Percentiles rank a stretch among this genome's conserved stretches.
Conservation (phyloP, 2,329 filamentous ascomycete genomes). For the Sarocladiaceae sp. region DNA sequence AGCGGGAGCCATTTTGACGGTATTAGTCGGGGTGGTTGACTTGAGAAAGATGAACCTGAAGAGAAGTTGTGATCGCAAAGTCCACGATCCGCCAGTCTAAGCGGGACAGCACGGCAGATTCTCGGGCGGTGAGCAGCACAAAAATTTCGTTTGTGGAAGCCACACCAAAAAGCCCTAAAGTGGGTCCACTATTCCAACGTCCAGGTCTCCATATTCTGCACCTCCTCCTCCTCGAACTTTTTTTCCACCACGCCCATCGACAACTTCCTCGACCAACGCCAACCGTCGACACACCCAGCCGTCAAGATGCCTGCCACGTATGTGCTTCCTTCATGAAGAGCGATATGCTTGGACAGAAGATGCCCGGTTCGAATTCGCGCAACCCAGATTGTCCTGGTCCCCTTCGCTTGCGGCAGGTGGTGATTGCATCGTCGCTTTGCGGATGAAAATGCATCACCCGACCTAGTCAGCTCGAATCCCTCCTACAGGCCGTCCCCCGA, state of each 20-base stretch:
- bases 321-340: constrained; percentile 34
- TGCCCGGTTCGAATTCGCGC: constrained; percentile 41
- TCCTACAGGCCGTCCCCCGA: constrained; percentile 59
- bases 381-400: constrained; percentile 75
- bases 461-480: constrained; percentile 70
- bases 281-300: constrained; percentile 31
- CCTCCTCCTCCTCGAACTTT: constrained; percentile 10
- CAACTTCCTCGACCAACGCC: constrained; percentile 19
- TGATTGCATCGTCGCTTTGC: constrained; percentile 28
- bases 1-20: constrained; percentile 80
- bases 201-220: not conserved
- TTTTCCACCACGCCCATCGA: constrained; percentile 9
- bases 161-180: constrained; percentile 17
- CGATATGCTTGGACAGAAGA: constrained; percentile 25
- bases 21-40: constrained; percentile 21
- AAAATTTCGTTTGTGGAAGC: constrained; percentile 18
- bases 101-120: constrained; percentile 17
- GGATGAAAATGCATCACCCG: constrained; percentile 22
- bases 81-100: constrained; percentile 18
- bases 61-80: not conserved
- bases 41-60: constrained; percentile 16
- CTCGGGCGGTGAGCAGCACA: constrained; percentile 25
- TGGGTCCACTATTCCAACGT: not conserved
- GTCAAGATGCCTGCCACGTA: constrained; percentile 50
- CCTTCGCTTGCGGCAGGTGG: constrained; percentile 62